These are phyloP conservation scores for Fusarium sp. DNA, from an alignment of 2,329 filamentous ascomycete genomes.

Conservation along the genomic window DNA sequence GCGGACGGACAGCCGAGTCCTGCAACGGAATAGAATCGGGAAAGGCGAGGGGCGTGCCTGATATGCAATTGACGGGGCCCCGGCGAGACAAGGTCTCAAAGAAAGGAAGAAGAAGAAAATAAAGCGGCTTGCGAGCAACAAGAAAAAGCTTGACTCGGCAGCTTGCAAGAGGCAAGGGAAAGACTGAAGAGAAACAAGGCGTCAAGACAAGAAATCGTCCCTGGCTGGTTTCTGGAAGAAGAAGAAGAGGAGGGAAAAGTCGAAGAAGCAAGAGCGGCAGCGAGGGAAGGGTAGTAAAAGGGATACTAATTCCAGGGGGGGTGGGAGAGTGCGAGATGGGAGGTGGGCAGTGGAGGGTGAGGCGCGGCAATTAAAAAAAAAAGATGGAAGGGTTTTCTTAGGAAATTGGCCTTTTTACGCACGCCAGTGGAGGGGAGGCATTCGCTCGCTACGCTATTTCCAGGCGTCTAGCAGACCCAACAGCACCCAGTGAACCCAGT, in stretches of 20 bases:
- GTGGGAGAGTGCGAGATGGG: constrained; percentile 29
- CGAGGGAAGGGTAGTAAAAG: constrained; percentile 31
- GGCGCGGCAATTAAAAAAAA: constrained; percentile 54
- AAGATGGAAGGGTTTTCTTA: constrained; percentile 45
- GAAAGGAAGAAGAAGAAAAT: constrained; percentile 56
- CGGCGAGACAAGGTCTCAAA: constrained; percentile 43
- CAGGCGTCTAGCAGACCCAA: constrained; percentile 11
- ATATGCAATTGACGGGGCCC: constrained; percentile 57
- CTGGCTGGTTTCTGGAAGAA: constrained; percentile 32
- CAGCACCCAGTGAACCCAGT: constrained; percentile 23
- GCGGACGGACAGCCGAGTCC: constrained; percentile 57
- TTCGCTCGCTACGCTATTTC: constrained; percentile 3
- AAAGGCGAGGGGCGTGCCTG: constrained; percentile 49
- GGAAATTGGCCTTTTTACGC: constrained; percentile 49
- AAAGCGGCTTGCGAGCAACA: constrained; percentile 31
- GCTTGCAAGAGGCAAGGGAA: constrained; percentile 44
- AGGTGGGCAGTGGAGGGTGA: constrained; percentile 35
- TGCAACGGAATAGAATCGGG: constrained; percentile 47
- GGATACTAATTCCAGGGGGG: constrained; percentile 34
- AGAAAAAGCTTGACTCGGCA: constrained; percentile 34
- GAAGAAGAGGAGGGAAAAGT: constrained; percentile 21
- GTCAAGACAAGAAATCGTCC: constrained; percentile 38
- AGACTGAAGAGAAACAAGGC: constrained; percentile 43
- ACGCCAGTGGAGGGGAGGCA: constrained; percentile 37
- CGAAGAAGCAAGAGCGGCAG: constrained; percentile 17